Conservation (phyloP, 2,329 filamentous ascomycete genomes). For the Aspergillus sp. region DNA sequence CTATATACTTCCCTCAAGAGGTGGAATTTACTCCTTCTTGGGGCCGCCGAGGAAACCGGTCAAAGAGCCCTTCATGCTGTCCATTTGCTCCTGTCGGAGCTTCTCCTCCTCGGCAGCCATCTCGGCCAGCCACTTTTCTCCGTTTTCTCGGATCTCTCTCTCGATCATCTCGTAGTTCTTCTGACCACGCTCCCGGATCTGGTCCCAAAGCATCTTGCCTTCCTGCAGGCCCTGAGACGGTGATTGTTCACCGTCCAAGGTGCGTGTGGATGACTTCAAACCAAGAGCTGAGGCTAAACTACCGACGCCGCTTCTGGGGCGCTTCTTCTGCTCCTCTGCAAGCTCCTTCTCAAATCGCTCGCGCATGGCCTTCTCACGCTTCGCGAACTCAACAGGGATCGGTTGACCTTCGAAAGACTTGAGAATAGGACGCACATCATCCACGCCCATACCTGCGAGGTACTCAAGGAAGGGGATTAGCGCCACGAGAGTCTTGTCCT, state of each 20-base stretch:
- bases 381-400: conserved; percentile 87
- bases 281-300: conserved; percentile 72
- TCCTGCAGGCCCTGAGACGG: conserved; percentile 77
- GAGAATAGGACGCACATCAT: conserved; percentile 81
- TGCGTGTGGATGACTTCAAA: conserved; percentile 65
- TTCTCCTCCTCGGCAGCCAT: conserved; percentile 87
- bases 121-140: conserved; percentile 93
- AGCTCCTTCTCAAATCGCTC: conserved; percentile 81
- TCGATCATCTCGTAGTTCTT: conserved; percentile 87
- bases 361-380: conserved; percentile 80
- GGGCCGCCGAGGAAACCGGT: conserved; percentile 54
- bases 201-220: conserved; percentile 96
- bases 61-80: conserved; percentile 82
- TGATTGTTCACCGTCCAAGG: conserved; percentile 65
- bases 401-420: conserved; percentile 86
- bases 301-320: conserved; percentile 61
- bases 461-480: conserved; percentile 98
- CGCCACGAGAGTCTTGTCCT: conserved; percentile 82
- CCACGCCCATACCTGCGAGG: conserved; percentile 87
- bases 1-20: neutral
- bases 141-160: conserved; percentile 87
- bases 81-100: conserved; percentile 85
- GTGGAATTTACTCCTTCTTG: conserved; percentile 24
- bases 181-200: conserved; percentile 87
- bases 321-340: conserved; percentile 65